Evolutionary conservation across 257 asterid species (phyloP).

Genomic region (Primulina eburnea): DNA sequence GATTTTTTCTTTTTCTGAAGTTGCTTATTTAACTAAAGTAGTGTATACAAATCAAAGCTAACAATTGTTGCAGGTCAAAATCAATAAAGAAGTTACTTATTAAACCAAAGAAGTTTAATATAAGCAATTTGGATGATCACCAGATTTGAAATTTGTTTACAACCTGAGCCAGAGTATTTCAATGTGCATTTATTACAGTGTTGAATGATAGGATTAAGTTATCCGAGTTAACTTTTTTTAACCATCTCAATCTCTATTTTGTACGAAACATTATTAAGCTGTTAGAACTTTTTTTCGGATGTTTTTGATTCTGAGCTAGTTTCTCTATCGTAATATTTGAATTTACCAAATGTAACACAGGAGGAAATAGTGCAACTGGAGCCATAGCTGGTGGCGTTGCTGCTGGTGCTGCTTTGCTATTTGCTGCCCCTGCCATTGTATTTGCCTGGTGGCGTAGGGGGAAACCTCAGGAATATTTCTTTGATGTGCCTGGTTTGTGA

Average conservation of each 20-base stretch:
- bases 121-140: background rate
- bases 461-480: constrained; percentile 54
- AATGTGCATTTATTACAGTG: background rate
- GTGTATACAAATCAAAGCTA: background rate
- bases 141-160: background rate
- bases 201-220: background rate
- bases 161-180: background rate
- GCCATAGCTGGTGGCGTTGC: constrained; percentile 67
- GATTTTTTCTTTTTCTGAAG: background rate
- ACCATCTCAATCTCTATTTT: background rate
- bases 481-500: constrained; percentile 52
- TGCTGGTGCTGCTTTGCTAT: constrained; percentile 59
- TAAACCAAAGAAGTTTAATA: too few relatives aligned
- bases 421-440: constrained; percentile 61
- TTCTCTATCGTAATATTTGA: background rate
- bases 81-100: background rate
- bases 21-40: too few relatives aligned
- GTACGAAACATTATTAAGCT: background rate
- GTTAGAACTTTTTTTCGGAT: background rate
- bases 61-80: background rate
- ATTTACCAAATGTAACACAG: constrained; percentile 27
- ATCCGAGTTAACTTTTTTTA: background rate
- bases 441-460: constrained; percentile 70
- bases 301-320: background rate
- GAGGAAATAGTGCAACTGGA: constrained; percentile 45